These are phyloP conservation scores for Fusarium coicis DNA, from an alignment of 2,329 filamentous ascomycete genomes.

Conservation along the genomic window DNA sequence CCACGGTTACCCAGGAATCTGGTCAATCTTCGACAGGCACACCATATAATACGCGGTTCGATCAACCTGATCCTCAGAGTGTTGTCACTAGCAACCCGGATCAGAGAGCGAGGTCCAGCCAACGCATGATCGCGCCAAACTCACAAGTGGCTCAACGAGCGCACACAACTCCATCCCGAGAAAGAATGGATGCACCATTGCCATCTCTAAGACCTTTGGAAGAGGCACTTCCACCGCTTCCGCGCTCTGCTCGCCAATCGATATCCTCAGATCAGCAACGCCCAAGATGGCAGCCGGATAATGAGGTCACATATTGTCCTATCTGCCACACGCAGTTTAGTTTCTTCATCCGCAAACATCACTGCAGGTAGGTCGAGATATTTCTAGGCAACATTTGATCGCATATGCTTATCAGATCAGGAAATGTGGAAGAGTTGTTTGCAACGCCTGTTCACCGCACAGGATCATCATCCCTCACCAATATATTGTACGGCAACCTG, in stretches of 20 bases:
- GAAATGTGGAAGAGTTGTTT: conserved; percentile 95
- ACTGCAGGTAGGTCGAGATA: conserved; percentile 75
- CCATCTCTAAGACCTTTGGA: conserved; percentile 32
- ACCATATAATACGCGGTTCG: conserved; percentile 2
- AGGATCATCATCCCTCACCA: conserved; percentile 93
- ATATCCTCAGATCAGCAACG: conserved; percentile 61
- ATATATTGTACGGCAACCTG: conserved; percentile 86
- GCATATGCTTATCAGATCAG: conserved; percentile 52
- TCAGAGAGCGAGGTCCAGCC: background rate
- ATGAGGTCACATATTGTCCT: conserved; percentile 82
- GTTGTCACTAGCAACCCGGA: background rate
- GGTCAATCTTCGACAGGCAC: conserved; percentile 1
- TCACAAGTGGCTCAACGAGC: conserved; percentile 21
- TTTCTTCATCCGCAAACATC: conserved; percentile 89
- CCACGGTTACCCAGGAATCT: conserved; percentile 5
- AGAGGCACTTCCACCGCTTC: conserved; percentile 34
- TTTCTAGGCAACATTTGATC: background rate
- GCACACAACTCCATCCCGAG: conserved; percentile 39
- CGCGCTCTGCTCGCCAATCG: conserved; percentile 28
- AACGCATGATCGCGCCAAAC: background rate
- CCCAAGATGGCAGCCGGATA: conserved; percentile 89
- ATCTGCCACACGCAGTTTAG: conserved; percentile 85
- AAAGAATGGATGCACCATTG: conserved; percentile 44
- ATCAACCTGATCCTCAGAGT: background rate
- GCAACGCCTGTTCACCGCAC: conserved; percentile 89